Percentiles rank a stretch among this genome's conserved stretches.
Evolutionary conservation across 257 asterid genomes (phyloP).

Genomic region (Ehretia macrophylla): DNA sequence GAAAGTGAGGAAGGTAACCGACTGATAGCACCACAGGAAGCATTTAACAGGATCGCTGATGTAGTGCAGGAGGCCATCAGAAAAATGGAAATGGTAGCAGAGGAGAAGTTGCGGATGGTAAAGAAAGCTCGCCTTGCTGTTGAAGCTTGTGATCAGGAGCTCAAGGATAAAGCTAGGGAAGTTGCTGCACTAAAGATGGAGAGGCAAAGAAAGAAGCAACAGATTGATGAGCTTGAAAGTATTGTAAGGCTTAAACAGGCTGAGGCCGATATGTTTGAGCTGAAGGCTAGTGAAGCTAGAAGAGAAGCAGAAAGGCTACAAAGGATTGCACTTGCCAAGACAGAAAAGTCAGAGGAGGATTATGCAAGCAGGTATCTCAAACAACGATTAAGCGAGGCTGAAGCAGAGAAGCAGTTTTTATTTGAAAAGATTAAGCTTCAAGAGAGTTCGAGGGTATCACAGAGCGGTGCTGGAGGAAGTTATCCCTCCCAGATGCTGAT

Average conservation of each 20-base stretch:
- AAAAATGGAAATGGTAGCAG: constrained; percentile 88
- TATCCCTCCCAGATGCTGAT: constrained; percentile 75
- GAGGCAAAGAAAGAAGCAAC: constrained; percentile 75
- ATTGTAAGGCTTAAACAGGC: constrained; percentile 81
- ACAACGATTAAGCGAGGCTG: constrained; percentile 90
- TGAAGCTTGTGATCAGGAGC: constrained; percentile 87
- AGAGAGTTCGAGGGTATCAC: constrained; percentile 63
- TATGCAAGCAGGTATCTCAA: constrained; percentile 83
- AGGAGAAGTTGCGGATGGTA: constrained; percentile 78
- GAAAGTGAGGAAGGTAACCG: constrained; percentile 65
- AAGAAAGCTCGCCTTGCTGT: constrained; percentile 73
- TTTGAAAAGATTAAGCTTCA: constrained; percentile 87
- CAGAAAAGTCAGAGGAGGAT: constrained; percentile 84
- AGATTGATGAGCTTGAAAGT: constrained; percentile 80
- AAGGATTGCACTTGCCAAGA: constrained; percentile 77
- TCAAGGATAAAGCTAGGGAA: constrained; percentile 82
- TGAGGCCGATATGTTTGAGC: constrained; percentile 91
- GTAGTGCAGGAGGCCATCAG: constrained; percentile 90
- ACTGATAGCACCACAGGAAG: constrained; percentile 75
- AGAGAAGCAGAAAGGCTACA: constrained; percentile 88
- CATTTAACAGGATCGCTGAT: constrained; percentile 83
- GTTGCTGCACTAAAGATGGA: constrained; percentile 68
- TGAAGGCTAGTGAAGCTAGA: constrained; percentile 83
- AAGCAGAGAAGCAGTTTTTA: constrained; percentile 84
- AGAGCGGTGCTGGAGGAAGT: constrained; percentile 52